A percentile compares a stretch with the other conserved stretches of the same genome.
These are phyloP conservation scores for Colletotrichum paranaense DNA, from an alignment of 2,329 filamentous ascomycete species.

Conservation along the genomic window DNA sequence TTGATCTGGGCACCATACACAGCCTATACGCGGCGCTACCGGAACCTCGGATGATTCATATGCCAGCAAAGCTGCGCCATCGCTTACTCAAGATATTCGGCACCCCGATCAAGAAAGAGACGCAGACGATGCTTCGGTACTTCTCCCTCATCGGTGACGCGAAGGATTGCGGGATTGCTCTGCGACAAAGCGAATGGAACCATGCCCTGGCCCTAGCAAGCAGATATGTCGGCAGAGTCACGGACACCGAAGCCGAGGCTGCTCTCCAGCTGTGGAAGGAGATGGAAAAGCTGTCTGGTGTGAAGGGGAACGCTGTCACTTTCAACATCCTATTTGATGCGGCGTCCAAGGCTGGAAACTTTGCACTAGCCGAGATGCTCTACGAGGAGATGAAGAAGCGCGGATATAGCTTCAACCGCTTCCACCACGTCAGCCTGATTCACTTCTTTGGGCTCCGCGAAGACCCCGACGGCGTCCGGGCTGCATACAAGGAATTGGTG, in stretches of 20 bases:
- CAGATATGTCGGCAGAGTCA: slow-evolving; percentile 72
- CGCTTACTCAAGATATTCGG: slow-evolving; percentile 76
- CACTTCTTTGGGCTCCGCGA: slow-evolving; percentile 82
- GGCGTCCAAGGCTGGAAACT: slow-evolving; percentile 87
- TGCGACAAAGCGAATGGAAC: slow-evolving; percentile 82
- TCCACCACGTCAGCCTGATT: slow-evolving; percentile 84
- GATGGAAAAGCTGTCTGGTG: slow-evolving; percentile 81
- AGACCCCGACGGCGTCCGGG: slow-evolving; percentile 79
- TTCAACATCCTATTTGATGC: slow-evolving; percentile 95
- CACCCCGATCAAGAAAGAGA: slow-evolving; percentile 66
- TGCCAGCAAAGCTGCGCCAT: slow-evolving; percentile 66
- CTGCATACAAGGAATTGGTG: slow-evolving; percentile 86
- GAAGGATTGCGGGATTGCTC: slow-evolving; percentile 75
- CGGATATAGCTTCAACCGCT: slow-evolving; percentile 77
- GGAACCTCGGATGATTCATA: slow-evolving; percentile 62
- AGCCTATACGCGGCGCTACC: slow-evolving; percentile 61
- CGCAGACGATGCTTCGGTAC: slow-evolving; percentile 80
- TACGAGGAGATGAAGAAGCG: slow-evolving; percentile 83
- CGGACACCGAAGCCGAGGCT: slow-evolving; percentile 71
- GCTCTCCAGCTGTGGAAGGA: slow-evolving; percentile 85
- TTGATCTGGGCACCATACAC: slow-evolving; percentile 58
- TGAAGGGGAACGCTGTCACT: slow-evolving; percentile 79
- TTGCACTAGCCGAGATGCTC: slow-evolving; percentile 84
- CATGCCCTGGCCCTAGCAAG: slow-evolving; percentile 83
- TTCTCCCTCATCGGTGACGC: slow-evolving; percentile 87